phyloP scores from a whole-genome alignment of 129 eudicot species.

The Pulicaria dysenterica region DNA sequence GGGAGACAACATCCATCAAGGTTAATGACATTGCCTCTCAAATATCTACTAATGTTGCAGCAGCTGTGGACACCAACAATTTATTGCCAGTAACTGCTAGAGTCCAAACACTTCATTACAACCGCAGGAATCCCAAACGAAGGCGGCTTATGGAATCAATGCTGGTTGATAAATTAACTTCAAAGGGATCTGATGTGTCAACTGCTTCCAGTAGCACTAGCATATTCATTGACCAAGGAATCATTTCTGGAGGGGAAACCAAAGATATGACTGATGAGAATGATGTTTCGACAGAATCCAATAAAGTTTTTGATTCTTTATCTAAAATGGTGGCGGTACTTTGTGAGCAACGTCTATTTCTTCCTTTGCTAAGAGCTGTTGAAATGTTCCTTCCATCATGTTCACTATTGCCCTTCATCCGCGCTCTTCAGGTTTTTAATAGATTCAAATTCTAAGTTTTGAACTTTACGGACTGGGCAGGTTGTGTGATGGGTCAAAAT shows the following conservation, averaged over 20 bases:
- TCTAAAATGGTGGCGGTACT: conserved; percentile 90
- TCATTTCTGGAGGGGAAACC: conserved; percentile 46
- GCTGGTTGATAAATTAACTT: conserved; percentile 40
- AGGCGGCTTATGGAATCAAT: conserved; percentile 67
- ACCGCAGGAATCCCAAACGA: conserved; percentile 81
- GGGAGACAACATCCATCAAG: conserved; percentile 89
- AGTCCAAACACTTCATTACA: conserved; percentile 67
- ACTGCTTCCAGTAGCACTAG: conserved; percentile 40
- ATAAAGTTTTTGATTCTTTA: conserved; percentile 57
- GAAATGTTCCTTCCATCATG: conserved; percentile 97
- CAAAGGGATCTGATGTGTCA: conserved; percentile 44
- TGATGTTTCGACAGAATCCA: conserved; percentile 40
- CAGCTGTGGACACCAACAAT: conserved; percentile 89
- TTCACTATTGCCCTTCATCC: conserved; percentile 85
- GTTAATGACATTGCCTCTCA: conserved; percentile 87
- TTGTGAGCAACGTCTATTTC: conserved; percentile 79
- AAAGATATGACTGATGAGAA: conserved; percentile 40
- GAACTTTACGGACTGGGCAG: not conserved
- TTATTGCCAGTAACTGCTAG: conserved; percentile 58
- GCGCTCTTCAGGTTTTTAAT: conserved; percentile 89
- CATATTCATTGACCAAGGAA: conserved; percentile 45
- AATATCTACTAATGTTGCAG: conserved; percentile 78
- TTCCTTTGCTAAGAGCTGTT: conserved; percentile 87
- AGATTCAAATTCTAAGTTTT: not conserved
- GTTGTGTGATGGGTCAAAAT: conserved; percentile 10